Evolutionary conservation across 305 asterid species (phyloP).

Genomic region (Andrographis paniculata): DNA sequence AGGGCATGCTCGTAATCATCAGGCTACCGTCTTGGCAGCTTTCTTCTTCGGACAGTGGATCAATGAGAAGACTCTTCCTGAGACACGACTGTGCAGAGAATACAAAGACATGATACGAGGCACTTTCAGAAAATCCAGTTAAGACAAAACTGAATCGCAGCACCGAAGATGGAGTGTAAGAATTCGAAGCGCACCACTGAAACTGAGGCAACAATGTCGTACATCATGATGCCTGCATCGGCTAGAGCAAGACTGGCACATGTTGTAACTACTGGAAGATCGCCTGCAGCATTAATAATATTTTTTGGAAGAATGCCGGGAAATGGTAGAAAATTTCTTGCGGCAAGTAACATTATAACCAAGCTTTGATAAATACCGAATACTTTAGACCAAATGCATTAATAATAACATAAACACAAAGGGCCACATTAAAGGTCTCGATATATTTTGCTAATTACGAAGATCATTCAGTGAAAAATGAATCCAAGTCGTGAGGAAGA

Average conservation of each 20-base stretch:
- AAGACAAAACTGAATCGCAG: background rate
- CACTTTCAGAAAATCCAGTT: background rate
- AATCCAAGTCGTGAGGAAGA: no score
- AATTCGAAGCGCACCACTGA: constrained; percentile 61
- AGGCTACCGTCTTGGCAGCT: constrained; percentile 55
- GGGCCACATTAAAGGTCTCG: no score
- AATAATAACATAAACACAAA: no score
- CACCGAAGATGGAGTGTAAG: background rate
- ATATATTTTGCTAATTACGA: no score
- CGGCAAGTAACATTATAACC: no score
- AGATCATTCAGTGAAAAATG: no score
- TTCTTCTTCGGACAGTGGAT: constrained; percentile 69
- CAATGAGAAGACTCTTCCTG: constrained; percentile 62
- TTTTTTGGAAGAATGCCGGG: no score
- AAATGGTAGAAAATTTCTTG: no score
- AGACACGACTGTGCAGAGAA: constrained; percentile 34
- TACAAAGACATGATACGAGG: background rate
- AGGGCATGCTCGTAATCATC: constrained; percentile 64
- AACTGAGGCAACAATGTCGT: constrained; percentile 81
- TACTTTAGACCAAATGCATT: no score
- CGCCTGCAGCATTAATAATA: constrained; percentile 36
- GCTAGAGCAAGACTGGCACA: constrained; percentile 98
- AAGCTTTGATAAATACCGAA: no score
- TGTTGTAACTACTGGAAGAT: constrained; percentile 82
- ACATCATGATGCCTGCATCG: constrained; percentile 92